Evolutionary conservation across 179 eudicot species (phyloP).

Genomic region (Heliamphora pulchella): DNA sequence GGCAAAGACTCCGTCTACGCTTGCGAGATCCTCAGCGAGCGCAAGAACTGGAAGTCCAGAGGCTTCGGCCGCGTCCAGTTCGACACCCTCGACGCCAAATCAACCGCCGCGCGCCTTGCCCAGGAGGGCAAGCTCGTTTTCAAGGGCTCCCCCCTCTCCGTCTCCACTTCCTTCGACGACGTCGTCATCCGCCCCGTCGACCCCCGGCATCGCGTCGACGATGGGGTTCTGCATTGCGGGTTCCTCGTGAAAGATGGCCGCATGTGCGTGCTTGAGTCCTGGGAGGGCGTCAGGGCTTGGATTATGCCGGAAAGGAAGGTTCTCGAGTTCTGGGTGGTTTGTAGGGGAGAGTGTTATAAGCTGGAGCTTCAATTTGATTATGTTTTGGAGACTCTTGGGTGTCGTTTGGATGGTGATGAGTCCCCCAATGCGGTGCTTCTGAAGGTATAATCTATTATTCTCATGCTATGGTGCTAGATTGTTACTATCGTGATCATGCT

Average conservation of each 20-base stretch:
- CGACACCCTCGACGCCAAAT: conserved; percentile 52
- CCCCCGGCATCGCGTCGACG: conserved; percentile 33
- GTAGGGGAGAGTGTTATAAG: conserved; percentile 37
- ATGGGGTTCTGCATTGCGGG: conserved; percentile 54
- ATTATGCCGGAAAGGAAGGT: conserved; percentile 61
- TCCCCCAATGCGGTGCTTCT: conserved; percentile 57
- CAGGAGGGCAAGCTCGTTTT: conserved; percentile 28
- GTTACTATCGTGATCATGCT: neutral
- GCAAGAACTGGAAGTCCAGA: conserved; percentile 69
- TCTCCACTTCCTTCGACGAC: conserved; percentile 24
- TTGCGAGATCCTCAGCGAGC: conserved; percentile 62
- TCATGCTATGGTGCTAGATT: too few species aligned
- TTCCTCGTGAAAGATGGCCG: conserved; percentile 39
- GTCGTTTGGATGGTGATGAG: conserved; percentile 34
- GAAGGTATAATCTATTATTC: conserved; percentile 37
- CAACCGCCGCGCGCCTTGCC: conserved; percentile 34
- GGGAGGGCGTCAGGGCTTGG: conserved; percentile 51
- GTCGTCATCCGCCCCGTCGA: conserved; percentile 54
- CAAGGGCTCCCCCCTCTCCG: conserved; percentile 34
- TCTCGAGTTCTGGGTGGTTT: conserved; percentile 47
- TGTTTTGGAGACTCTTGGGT: conserved; percentile 53
- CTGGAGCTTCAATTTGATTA: conserved; percentile 70
- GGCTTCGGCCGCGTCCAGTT: conserved; percentile 83
- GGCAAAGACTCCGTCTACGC: conserved; percentile 61
- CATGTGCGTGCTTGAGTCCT: conserved; percentile 59